Conservation (phyloP, 1,139 yeast species). For the Yamadazyma conglobata region DNA sequence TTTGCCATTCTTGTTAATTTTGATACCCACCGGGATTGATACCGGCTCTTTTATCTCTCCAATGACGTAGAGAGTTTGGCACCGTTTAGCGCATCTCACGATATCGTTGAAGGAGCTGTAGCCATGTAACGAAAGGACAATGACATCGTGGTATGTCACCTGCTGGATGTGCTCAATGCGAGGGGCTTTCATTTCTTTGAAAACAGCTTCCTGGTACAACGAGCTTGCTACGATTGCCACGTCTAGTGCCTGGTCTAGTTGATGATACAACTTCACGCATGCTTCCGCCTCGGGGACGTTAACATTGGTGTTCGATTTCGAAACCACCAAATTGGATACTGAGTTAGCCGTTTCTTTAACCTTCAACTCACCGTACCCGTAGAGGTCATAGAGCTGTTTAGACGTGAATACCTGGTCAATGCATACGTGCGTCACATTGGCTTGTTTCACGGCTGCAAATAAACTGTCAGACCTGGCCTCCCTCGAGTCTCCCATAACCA, state of each 20-base stretch:
- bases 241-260: conserved; percentile 5
- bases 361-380: neutral
- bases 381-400: conserved; percentile 4
- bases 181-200: conserved; percentile 9
- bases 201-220: conserved; percentile 12
- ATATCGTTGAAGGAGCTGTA: conserved; percentile 10
- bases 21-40: conserved; percentile 3
- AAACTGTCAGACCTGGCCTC: conserved; percentile 1
- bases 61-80: conserved; percentile 9
- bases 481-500: conserved; percentile 7
- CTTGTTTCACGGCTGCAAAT: neutral
- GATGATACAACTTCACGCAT: conserved; percentile 5
- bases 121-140: conserved; percentile 12
- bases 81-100: conserved; percentile 7
- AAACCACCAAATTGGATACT: neutral
- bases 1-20: conserved; percentile 5
- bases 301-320: conserved; percentile 5
- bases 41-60: conserved; percentile 10
- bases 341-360: neutral
- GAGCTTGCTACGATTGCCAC: conserved; percentile 11
- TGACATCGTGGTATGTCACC: conserved; percentile 8
- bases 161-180: conserved; percentile 5
- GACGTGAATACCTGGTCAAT: conserved; percentile 1
- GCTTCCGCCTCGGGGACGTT: conserved; percentile 13
- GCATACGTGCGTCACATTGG: neutral